These are phyloP conservation scores for Cystobasidium slooffiae DNA, from an alignment of 1,284 basidiomycete genomes.

Conservation along the genomic window DNA sequence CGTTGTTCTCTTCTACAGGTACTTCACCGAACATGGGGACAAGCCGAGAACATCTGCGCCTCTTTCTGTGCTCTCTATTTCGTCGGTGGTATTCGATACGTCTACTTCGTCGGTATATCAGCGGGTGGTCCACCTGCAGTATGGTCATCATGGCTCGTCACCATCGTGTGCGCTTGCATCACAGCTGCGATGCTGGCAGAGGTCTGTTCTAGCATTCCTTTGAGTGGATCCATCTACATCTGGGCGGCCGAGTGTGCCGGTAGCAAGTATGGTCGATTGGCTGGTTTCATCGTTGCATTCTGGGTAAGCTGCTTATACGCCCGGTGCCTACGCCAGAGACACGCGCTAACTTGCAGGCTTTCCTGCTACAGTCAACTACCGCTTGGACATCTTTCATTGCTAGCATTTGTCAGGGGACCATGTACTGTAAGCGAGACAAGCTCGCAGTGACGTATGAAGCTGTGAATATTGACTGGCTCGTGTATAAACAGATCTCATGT, in stretches of 20 bases:
- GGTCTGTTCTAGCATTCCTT: conserved; percentile 52
- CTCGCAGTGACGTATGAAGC: conserved; percentile 55
- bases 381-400: conserved; percentile 89
- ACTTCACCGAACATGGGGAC: conserved; percentile 78
- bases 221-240: conserved; percentile 84
- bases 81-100: conserved; percentile 70
- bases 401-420: conserved; percentile 78
- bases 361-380: conserved; percentile 58
- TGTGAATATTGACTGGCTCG: conserved; percentile 62
- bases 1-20: conserved; percentile 60
- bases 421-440: conserved; percentile 68
- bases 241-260: conserved; percentile 88
- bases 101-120: conserved; percentile 75
- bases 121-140: conserved; percentile 83
- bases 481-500: conserved; percentile 60
- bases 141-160: conserved; percentile 78
- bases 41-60: conserved; percentile 78
- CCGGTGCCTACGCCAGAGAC: background rate
- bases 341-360: background rate
- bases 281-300: conserved; percentile 85
- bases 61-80: conserved; percentile 84
- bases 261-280: conserved; percentile 76
- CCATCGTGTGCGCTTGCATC: conserved; percentile 79
- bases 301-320: conserved; percentile 63
- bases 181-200: conserved; percentile 82